These are phyloP conservation scores for Globisporangium apiculatum DNA, from an alignment of 352 stramenopile genomes.

Conservation along the genomic window DNA sequence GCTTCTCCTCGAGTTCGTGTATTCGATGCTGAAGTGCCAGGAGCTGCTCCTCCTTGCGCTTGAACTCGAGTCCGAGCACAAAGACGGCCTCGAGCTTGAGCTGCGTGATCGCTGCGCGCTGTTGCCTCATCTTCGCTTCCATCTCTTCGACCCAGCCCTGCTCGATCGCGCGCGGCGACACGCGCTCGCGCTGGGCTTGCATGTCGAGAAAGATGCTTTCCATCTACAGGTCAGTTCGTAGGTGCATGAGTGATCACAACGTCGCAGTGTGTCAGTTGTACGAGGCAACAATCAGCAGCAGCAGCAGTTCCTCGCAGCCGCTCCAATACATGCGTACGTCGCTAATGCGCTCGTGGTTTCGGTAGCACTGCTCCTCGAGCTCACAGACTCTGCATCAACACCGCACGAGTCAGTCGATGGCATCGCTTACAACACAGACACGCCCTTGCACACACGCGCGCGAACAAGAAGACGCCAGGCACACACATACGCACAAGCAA, in stretches of 20 bases:
- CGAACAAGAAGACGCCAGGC: neutral
- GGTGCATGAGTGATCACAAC: no score
- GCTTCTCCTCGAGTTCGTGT: conserved; percentile 32
- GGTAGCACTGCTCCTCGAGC: conserved; percentile 61
- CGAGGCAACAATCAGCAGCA: neutral
- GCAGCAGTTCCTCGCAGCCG: neutral
- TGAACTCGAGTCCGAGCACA: conserved; percentile 43
- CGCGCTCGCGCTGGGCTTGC: conserved; percentile 59
- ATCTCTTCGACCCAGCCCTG: conserved; percentile 82
- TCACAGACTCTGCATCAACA: conserved; percentile 36
- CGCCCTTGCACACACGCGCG: neutral
- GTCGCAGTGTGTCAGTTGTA: no score
- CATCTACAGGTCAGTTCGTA: conserved; percentile 25
- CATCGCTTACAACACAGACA: neutral
- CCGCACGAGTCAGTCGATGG: neutral
- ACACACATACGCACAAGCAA: no score
- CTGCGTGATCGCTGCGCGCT: conserved; percentile 50
- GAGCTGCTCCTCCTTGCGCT: conserved; percentile 41
- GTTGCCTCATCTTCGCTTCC: conserved; percentile 60
- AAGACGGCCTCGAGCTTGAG: conserved; percentile 60
- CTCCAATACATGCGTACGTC: conserved; percentile 31
- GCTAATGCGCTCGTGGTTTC: conserved; percentile 45
- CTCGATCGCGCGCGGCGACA: conserved; percentile 71
- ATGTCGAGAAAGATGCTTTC: conserved; percentile 80
- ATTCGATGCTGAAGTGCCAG: conserved; percentile 28